Conservation (phyloP, 208 protist genomes). For the Polymyxa betae region DNA sequence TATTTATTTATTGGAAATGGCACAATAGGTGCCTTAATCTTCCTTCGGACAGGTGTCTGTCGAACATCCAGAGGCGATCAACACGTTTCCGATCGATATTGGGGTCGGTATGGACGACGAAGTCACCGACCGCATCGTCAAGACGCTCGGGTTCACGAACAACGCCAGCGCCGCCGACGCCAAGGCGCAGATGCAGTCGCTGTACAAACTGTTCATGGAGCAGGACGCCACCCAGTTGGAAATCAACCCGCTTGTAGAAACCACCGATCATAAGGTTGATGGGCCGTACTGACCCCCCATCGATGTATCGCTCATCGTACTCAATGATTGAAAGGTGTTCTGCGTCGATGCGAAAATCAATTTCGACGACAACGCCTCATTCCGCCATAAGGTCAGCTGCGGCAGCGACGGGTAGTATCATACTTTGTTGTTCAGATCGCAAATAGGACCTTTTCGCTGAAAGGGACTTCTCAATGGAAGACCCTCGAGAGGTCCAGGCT, state of each 20-base stretch:
- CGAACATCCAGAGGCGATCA: constrained; percentile 89
- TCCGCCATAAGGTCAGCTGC: constrained; percentile 85
- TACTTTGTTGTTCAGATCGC: background rate
- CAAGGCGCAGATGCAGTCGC: constrained; percentile 85
- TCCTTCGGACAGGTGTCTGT: constrained; percentile 78
- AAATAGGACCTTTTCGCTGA: constrained; percentile 84
- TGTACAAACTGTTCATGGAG: constrained; percentile 95
- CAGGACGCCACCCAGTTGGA: constrained; percentile 92
- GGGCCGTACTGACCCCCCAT: background rate
- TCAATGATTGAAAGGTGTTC: constrained; percentile 53
- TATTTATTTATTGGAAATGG: no score
- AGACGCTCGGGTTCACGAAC: constrained; percentile 30
- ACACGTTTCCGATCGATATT: constrained; percentile 66
- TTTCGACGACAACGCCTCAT: constrained; percentile 98
- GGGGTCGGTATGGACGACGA: background rate
- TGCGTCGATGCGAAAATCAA: constrained; percentile 97
- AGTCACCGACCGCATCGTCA: background rate
- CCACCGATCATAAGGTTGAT: constrained; percentile 65
- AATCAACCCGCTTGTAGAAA: constrained; percentile 98
- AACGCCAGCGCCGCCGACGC: constrained; percentile 76
- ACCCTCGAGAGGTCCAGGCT: constrained; percentile 88
- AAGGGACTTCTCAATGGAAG: constrained; percentile 87
- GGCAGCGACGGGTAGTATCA: no score
- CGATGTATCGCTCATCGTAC: background rate
- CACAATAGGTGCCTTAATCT: no score